Evolutionary conservation across 2,329 filamentous ascomycete species (phyloP).

Genomic region (Paramyrothecium sp.): DNA sequence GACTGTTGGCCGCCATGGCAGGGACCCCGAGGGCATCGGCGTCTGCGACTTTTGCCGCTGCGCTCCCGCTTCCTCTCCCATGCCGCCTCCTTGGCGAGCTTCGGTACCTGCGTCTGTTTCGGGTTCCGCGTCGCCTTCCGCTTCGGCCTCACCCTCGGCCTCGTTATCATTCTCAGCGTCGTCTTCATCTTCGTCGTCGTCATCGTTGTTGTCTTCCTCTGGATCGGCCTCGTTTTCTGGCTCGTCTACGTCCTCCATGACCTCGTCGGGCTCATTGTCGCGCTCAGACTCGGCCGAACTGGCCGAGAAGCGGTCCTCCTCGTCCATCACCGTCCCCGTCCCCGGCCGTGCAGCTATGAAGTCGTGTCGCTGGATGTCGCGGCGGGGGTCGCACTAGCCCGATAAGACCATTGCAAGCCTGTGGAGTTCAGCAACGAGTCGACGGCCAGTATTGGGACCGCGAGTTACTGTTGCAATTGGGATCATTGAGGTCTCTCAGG

Average conservation of each 20-base stretch:
- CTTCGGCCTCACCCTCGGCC: conserved; percentile 30
- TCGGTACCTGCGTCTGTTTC: conserved; percentile 35
- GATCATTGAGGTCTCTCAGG: too few species aligned
- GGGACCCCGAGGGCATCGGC: conserved; percentile 17
- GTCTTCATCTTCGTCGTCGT: conserved; percentile 33
- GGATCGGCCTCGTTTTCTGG: conserved; percentile 35
- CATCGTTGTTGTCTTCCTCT: conserved; percentile 29
- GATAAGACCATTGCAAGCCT: too few species aligned
- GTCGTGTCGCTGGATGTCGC: not conserved
- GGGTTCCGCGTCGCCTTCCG: conserved; percentile 17
- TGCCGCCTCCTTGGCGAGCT: not conserved
- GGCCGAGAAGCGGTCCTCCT: conserved; percentile 28
- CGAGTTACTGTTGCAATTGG: too few species aligned
- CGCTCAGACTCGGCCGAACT: conserved; percentile 32
- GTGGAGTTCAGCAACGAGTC: too few species aligned
- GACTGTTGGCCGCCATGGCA: conserved; percentile 54
- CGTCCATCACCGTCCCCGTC: conserved; percentile 21
- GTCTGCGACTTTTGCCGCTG: conserved; percentile 24
- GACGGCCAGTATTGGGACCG: too few species aligned
- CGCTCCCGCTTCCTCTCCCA: not conserved
- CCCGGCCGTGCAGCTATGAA: not conserved
- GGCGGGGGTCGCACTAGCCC: too few species aligned
- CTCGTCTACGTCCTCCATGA: conserved; percentile 52
- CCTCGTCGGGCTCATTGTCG: conserved; percentile 45
- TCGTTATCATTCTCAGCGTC: conserved; percentile 33